Conservation (phyloP, 2,329 filamentous ascomycete genomes). For the Pseudogymnoascus verrucosus region DNA sequence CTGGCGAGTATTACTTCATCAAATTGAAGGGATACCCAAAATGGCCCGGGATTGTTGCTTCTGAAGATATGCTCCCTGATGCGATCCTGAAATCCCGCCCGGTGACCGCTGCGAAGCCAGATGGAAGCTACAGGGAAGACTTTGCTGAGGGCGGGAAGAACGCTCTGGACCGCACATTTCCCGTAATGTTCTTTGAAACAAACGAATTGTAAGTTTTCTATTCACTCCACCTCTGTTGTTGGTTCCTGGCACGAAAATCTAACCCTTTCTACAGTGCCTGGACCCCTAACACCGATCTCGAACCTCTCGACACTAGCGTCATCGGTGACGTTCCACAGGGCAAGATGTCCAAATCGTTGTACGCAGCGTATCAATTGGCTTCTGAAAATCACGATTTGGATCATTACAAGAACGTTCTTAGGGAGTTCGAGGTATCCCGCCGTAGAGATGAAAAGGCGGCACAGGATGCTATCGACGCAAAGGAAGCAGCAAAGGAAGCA, state of each 20-base stretch:
- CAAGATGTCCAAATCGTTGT: slow-evolving; percentile 73
- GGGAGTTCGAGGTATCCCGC: slow-evolving; percentile 59
- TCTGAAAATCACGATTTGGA: slow-evolving; percentile 68
- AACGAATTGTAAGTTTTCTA: slow-evolving; percentile 80
- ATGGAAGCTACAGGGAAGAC: slow-evolving; percentile 81
- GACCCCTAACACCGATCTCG: slow-evolving; percentile 78
- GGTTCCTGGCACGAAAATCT: slow-evolving; percentile 13
- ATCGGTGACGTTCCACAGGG: slow-evolving; percentile 58
- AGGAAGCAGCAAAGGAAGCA: slow-evolving; percentile 38
- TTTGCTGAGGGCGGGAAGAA: slow-evolving; percentile 85
- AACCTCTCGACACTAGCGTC: slow-evolving; percentile 65
- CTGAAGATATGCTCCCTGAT: slow-evolving; percentile 86
- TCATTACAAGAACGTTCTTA: slow-evolving; percentile 76
- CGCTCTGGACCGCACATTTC: slow-evolving; percentile 75
- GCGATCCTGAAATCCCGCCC: slow-evolving; percentile 70
- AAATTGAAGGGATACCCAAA: slow-evolving; percentile 90
- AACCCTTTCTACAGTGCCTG: slow-evolving; percentile 57
- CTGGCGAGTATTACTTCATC: slow-evolving; percentile 86
- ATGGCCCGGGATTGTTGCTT: slow-evolving; percentile 90
- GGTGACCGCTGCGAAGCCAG: slow-evolving; percentile 70
- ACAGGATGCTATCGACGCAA: slow-evolving; percentile 39
- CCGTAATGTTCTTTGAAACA: slow-evolving; percentile 88
- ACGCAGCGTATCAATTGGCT: slow-evolving; percentile 73
- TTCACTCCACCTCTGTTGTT: slow-evolving; percentile 20
- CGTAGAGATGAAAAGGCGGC: slow-evolving; percentile 47